These are phyloP conservation scores for Gossypium bickii DNA, from an alignment of 345 rosid genomes.

Conservation along the genomic window DNA sequence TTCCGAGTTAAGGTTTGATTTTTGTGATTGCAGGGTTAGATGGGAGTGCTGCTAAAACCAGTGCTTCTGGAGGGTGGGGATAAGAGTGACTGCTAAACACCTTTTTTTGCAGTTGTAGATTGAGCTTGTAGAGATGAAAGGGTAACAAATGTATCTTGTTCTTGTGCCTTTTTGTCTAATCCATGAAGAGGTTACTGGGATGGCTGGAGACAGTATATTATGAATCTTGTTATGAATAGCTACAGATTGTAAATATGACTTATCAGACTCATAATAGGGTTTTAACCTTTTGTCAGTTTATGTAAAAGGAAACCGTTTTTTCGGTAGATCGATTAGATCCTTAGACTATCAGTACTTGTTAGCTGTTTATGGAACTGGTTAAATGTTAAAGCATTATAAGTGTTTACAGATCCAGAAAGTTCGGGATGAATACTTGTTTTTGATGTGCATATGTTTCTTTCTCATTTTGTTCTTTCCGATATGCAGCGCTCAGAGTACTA, in stretches of 20 bases:
- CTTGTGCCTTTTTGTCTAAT: constrained; percentile 16
- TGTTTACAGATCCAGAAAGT: neutral
- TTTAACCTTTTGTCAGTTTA: neutral
- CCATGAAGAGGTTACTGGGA: constrained; percentile 1
- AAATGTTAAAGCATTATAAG: neutral
- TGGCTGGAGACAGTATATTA: constrained; percentile 7
- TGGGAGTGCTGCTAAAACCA: neutral
- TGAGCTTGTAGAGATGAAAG: constrained; percentile 7
- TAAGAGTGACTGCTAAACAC: neutral
- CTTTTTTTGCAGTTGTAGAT: constrained; percentile 4
- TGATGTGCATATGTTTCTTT: neutral
- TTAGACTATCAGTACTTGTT: constrained; percentile 5
- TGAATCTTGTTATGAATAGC: constrained; percentile 12
- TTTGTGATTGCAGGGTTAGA: constrained; percentile 18
- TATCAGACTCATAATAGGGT: constrained; percentile 1
- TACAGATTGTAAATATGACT: constrained; percentile 11
- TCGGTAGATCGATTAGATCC: neutral
- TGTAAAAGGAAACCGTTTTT: constrained; percentile 6
- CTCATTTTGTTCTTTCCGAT: neutral
- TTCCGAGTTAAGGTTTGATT: neutral
- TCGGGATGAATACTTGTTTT: neutral
- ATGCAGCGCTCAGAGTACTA: neutral
- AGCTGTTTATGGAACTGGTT: constrained; percentile 6
- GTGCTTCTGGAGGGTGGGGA: constrained; percentile 5
- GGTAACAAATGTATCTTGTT: constrained; percentile 18